phyloP scores from a whole-genome alignment of 2,329 filamentous ascomycete genomes.

The Ceratocystis huliohia region DNA sequence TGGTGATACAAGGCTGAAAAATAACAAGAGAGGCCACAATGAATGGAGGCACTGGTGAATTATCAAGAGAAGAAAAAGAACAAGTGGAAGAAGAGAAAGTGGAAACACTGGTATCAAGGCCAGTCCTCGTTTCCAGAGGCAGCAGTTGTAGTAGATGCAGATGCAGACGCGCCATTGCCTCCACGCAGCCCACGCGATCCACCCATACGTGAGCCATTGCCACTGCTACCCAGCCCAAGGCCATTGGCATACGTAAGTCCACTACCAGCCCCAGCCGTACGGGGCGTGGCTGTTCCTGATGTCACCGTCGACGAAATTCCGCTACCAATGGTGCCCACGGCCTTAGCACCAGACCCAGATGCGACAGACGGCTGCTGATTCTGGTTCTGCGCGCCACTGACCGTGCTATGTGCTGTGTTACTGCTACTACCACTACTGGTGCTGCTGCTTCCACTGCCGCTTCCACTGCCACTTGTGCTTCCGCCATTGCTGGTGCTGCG shows the following conservation, averaged over 20 bases:
- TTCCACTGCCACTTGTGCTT: conserved; percentile 18
- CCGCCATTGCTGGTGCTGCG: conserved; percentile 18
- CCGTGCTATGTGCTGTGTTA: background rate
- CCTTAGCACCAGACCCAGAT: background rate
- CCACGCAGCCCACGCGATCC: conserved; percentile 14
- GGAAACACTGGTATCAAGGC: conserved; percentile 31
- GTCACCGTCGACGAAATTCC: conserved; percentile 13
- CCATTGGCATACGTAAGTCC: conserved; percentile 18
- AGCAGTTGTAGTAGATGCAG: background rate
- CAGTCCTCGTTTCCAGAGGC: conserved; percentile 23
- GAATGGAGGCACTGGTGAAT: conserved; percentile 10
- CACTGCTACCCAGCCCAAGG: conserved; percentile 12
- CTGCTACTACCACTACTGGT: background rate
- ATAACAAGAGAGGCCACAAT: conserved; percentile 10
- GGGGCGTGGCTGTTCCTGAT: conserved; percentile 16
- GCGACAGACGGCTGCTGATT: conserved; percentile 1
- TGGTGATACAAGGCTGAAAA: conserved; percentile 20
- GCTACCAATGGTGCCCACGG: conserved; percentile 13
- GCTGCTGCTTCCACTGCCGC: background rate
- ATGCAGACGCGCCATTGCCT: background rate
- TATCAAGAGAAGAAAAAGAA: conserved; percentile 21
- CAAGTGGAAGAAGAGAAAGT: conserved; percentile 21
- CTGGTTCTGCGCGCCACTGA: background rate
- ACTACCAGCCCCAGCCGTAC: conserved; percentile 3
- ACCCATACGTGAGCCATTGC: conserved; percentile 1